Percentiles rank a stretch among this genome's conserved stretches.
Conservation (phyloP, 2,329 filamentous ascomycete species). For the Epichloe sp. region DNA sequence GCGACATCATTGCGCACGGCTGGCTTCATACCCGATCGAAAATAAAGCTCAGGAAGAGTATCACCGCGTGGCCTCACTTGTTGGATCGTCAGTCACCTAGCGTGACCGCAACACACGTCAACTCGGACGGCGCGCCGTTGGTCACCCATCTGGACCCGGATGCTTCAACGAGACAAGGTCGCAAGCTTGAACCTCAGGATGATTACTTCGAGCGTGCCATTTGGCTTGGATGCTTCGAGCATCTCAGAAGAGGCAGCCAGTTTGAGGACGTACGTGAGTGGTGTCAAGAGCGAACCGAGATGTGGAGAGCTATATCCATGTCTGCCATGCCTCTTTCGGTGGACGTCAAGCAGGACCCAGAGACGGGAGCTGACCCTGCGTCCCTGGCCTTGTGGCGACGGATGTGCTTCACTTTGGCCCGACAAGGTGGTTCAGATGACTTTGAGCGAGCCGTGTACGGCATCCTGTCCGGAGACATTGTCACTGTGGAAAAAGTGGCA, state of each 20-base stretch:
- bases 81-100: conserved; percentile 49
- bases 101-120: conserved; percentile 42
- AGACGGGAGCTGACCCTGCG: conserved; percentile 22
- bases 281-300: conserved; percentile 74
- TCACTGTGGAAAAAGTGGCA: conserved; percentile 64
- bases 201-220: conserved; percentile 80
- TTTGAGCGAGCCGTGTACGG: conserved; percentile 88
- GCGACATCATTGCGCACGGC: conserved; percentile 72
- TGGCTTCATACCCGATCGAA: conserved; percentile 86
- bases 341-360: conserved; percentile 25
- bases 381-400: conserved; percentile 59
- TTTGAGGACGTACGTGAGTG: conserved; percentile 67
- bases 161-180: conserved; percentile 65
- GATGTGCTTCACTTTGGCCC: conserved; percentile 60
- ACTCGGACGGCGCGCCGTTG: conserved; percentile 48
- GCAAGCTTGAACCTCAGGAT: conserved; percentile 68
- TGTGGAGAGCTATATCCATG: conserved; percentile 78
- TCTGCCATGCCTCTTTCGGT: conserved; percentile 53
- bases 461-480: conserved; percentile 71
- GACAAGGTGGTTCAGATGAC: conserved; percentile 55
- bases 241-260: conserved; percentile 71
- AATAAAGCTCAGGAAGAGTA: conserved; percentile 79
- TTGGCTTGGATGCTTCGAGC: conserved; percentile 90
- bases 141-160: conserved; percentile 90
- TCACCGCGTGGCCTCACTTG: conserved; percentile 53